phyloP scores from a whole-genome alignment of 2,329 filamentous ascomycete genomes.

The Claviceps digitariae region DNA sequence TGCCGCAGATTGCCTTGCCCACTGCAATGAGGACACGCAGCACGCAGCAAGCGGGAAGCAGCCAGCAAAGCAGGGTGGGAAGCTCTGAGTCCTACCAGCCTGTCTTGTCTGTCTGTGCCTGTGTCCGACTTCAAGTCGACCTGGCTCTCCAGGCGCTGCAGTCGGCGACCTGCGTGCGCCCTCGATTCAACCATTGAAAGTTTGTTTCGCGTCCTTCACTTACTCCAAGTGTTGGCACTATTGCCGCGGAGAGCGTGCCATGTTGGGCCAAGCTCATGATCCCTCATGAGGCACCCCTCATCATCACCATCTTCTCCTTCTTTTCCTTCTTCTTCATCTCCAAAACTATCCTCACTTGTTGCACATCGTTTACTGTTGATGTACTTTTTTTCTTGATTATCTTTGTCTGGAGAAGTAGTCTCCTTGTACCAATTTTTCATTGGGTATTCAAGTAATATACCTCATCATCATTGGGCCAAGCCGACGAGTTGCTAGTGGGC shows the following conservation, averaged over 20 bases:
- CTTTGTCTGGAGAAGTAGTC: not conserved
- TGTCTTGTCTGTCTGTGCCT: too few relatives aligned
- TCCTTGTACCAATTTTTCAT: not conserved
- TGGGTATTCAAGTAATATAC: not conserved
- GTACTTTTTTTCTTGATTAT: too few relatives aligned
- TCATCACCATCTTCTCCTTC: not conserved
- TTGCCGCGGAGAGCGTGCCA: not conserved
- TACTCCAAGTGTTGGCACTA: not conserved
- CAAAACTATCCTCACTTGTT: too few relatives aligned
- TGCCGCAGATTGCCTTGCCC: constrained; percentile 3
- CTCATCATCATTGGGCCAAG: not conserved
- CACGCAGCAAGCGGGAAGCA: not conserved
- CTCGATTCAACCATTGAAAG: too few relatives aligned
- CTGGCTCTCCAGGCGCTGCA: too few relatives aligned
- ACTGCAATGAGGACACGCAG: not conserved
- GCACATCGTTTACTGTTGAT: too few relatives aligned
- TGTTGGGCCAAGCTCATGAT: not conserved
- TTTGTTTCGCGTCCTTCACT: not conserved
- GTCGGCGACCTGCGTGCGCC: too few relatives aligned
- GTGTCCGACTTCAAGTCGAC: too few relatives aligned
- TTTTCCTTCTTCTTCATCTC: too few relatives aligned
- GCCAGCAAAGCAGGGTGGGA: not conserved
- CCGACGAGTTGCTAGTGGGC: not conserved
- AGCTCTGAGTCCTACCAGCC: not conserved
- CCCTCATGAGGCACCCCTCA: too few relatives aligned